These are phyloP conservation scores for Arthrobotrys iridis DNA, from an alignment of 2,329 filamentous ascomycete species.

Conservation along the genomic window DNA sequence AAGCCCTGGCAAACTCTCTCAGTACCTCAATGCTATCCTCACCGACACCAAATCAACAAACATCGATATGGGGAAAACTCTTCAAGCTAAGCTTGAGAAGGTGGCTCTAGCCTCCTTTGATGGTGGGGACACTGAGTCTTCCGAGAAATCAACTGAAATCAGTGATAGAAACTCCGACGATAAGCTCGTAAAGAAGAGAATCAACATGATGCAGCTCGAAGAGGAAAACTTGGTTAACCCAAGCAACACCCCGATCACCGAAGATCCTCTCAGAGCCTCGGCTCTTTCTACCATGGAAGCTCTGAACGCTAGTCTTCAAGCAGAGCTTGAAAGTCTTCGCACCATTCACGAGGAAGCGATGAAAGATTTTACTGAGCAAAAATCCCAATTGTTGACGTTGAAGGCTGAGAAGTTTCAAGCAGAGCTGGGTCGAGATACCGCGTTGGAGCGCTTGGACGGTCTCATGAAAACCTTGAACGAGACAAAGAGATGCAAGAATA, in stretches of 20 bases:
- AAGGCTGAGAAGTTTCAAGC: conserved; percentile 40
- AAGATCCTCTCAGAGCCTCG: background rate
- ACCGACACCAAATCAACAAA: background rate
- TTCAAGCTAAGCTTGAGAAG: conserved; percentile 24
- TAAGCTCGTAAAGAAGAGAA: background rate
- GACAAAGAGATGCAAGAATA: conserved; percentile 30
- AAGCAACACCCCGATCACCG: conserved; percentile 6
- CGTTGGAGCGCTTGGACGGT: conserved; percentile 20
- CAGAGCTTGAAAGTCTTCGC: background rate
- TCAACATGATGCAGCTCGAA: conserved; percentile 4
- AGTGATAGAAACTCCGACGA: background rate
- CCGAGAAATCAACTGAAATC: background rate
- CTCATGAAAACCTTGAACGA: conserved; percentile 37
- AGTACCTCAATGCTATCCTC: conserved; percentile 18
- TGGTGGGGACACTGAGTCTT: background rate
- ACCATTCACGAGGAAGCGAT: background rate
- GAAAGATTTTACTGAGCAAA: conserved; percentile 6
- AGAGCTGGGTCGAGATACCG: conserved; percentile 9
- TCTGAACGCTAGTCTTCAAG: conserved; percentile 3
- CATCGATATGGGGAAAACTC: conserved; percentile 13
- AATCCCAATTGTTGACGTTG: background rate
- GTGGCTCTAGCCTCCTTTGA: background rate
- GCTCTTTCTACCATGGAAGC: background rate
- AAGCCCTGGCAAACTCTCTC: conserved; percentile 7
- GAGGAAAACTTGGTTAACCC: background rate